Percentiles rank a stretch among this genome's conserved stretches.
Conservation (phyloP, 169 alveolate species). For the Perkinsus marinus region DNA sequence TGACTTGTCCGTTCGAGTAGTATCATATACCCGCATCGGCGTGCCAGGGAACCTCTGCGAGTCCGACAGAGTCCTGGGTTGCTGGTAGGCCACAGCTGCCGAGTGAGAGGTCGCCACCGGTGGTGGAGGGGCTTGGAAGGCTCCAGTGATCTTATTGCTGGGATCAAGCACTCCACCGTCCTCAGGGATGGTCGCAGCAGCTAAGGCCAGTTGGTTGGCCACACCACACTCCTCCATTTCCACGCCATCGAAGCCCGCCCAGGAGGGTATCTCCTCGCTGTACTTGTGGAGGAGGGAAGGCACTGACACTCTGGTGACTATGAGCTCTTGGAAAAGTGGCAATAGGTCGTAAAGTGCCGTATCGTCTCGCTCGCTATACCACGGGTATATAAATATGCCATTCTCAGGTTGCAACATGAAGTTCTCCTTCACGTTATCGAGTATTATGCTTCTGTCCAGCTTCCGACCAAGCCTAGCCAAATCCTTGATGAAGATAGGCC, state of each 20-base stretch:
- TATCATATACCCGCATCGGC: neutral
- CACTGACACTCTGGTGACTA: neutral
- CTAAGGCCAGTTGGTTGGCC: neutral
- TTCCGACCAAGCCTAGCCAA: conserved; percentile 57
- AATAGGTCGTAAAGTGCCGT: conserved; percentile 38
- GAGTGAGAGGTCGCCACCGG: neutral
- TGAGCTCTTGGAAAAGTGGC: conserved; percentile 36
- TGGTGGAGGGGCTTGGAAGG: neutral
- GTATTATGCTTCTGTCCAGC: conserved; percentile 48
- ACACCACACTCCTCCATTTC: neutral
- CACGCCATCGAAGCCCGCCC: conserved; percentile 1
- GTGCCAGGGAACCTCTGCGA: neutral
- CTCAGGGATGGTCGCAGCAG: neutral
- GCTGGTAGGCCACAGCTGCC: neutral
- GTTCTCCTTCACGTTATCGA: conserved; percentile 70
- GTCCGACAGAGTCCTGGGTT: neutral
- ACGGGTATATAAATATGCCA: conserved; percentile 60
- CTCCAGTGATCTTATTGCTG: neutral
- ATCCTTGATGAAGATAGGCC: conserved; percentile 51
- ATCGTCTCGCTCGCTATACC: conserved; percentile 64
- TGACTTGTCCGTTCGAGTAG: neutral
- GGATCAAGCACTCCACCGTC: neutral
- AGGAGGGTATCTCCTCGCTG: neutral
- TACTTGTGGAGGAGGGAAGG: neutral
- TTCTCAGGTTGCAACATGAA: conserved; percentile 59